phyloP scores from a whole-genome alignment of 139 green algal species.

The Chlorella sp. region DNA sequence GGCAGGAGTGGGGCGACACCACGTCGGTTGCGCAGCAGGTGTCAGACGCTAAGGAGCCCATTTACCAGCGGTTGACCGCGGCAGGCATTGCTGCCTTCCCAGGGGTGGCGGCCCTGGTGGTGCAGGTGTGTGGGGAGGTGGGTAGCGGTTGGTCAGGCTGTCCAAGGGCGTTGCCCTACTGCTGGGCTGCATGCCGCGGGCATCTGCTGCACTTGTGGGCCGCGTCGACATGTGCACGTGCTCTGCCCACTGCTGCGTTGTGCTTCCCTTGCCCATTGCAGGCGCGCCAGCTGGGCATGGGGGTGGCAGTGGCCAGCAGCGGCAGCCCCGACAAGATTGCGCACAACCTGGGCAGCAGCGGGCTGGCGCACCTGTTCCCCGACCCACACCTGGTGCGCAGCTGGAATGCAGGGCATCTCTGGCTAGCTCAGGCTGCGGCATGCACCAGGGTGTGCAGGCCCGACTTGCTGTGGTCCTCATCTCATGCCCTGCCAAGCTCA shows the following conservation, averaged over 20 bases:
- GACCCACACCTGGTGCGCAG: slow-evolving; percentile 35
- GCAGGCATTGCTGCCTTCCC: slow-evolving; percentile 55
- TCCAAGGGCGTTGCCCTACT: too few species aligned
- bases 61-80: slow-evolving; percentile 63
- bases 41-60: slow-evolving; percentile 60
- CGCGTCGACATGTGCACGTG: too few species aligned
- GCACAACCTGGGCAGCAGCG: slow-evolving; percentile 66
- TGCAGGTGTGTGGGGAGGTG: neutral
- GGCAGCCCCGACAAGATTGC: slow-evolving; percentile 75
- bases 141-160: too few species aligned
- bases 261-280: neutral
- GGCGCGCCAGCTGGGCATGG: slow-evolving; percentile 36
- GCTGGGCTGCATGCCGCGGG: too few species aligned
- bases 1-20: slow-evolving; percentile 37
- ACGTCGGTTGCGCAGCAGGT: slow-evolving; percentile 46
- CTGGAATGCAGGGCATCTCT: neutral
- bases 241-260: too few species aligned
- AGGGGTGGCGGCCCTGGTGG: slow-evolving; percentile 41
- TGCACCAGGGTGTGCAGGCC: too few species aligned
- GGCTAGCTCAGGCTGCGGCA: neutral
- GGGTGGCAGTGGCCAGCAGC: slow-evolving; percentile 61
- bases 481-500: too few species aligned
- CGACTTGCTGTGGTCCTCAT: too few species aligned
- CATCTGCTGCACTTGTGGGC: too few species aligned
- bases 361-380: slow-evolving; percentile 57